phyloP scores from a whole-genome alignment of 2,329 filamentous ascomycete genomes.

The Exophiala xenobiotica region DNA sequence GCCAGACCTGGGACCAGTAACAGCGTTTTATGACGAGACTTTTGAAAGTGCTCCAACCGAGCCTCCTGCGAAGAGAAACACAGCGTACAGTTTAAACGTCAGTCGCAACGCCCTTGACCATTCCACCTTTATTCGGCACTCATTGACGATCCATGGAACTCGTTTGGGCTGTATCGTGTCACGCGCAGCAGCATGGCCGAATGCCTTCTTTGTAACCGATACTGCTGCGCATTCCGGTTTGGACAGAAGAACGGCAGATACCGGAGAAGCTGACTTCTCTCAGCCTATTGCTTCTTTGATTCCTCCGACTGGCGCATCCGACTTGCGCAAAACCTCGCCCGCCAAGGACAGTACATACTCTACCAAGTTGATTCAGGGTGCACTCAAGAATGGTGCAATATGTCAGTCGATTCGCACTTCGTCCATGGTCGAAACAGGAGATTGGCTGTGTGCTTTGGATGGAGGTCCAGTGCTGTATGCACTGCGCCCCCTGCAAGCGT shows the following conservation, averaged over 20 bases:
- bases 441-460: slow-evolving; percentile 18
- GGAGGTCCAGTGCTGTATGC: slow-evolving; percentile 18
- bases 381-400: slow-evolving; percentile 2
- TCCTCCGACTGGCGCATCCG: background rate
- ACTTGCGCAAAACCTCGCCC: background rate
- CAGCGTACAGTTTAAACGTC: slow-evolving; percentile 4
- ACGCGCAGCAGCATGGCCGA: slow-evolving; percentile 17
- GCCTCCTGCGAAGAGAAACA: background rate
- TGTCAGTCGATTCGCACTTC: slow-evolving; percentile 19
- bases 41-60: background rate
- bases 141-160: slow-evolving; percentile 10
- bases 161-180: slow-evolving; percentile 19
- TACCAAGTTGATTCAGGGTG: slow-evolving; percentile 4
- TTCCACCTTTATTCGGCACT: background rate
- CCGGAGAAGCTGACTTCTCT: slow-evolving; percentile 6
- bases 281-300: slow-evolving; percentile 9
- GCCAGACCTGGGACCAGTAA: slow-evolving; percentile 11
- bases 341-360: slow-evolving; percentile 2
- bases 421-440: slow-evolving; percentile 18
- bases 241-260: background rate
- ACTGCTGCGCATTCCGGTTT: background rate
- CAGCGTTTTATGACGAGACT: slow-evolving; percentile 16
- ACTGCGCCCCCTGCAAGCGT: slow-evolving; percentile 4
- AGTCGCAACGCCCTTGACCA: too few species aligned
- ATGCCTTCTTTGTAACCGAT: slow-evolving; percentile 17